Evolutionary conservation across 306 rosid genomes (phyloP).

Genomic region (Carpinus fangiana): DNA sequence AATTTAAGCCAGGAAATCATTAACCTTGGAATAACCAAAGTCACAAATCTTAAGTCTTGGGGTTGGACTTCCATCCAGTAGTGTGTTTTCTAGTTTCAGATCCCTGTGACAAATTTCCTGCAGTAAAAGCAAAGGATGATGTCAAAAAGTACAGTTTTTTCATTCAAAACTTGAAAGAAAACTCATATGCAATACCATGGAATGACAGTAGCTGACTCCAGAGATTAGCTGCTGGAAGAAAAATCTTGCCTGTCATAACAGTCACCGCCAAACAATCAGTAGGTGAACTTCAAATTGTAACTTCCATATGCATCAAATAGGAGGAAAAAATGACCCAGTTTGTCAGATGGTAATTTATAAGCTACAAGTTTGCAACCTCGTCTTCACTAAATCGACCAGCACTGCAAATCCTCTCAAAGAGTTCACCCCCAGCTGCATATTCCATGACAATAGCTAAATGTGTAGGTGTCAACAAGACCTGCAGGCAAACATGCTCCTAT

Average conservation of each 20-base stretch:
- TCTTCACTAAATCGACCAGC: slow-evolving; percentile 93
- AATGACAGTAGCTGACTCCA: slow-evolving; percentile 91
- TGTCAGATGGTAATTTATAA: slow-evolving; percentile 2
- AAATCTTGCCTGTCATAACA: slow-evolving; percentile 75
- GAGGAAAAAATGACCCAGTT: neutral
- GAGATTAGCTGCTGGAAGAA: slow-evolving; percentile 98
- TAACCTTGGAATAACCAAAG: slow-evolving; percentile 94
- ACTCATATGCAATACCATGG: slow-evolving; percentile 53
- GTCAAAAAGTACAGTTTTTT: slow-evolving; percentile 1
- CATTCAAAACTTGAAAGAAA: neutral
- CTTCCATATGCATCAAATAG: slow-evolving; percentile 10
- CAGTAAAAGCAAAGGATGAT: slow-evolving; percentile 2
- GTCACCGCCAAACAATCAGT: slow-evolving; percentile 8
- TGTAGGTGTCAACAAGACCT: slow-evolving; percentile 81
- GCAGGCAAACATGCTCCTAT: slow-evolving; percentile 14
- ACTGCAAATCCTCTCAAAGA: slow-evolving; percentile 69
- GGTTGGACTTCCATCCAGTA: slow-evolving; percentile 79
- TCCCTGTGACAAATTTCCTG: slow-evolving; percentile 97
- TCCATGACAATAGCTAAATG: slow-evolving; percentile 93
- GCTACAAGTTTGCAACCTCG: slow-evolving; percentile 52
- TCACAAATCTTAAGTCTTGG: slow-evolving; percentile 92
- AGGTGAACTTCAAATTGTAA: neutral
- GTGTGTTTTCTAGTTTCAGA: slow-evolving; percentile 88
- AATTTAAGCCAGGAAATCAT: slow-evolving; percentile 17
- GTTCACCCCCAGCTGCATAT: slow-evolving; percentile 96